Percentiles rank a stretch among this genome's conserved stretches.
Evolutionary conservation across 345 rosid genomes (phyloP).

Genomic region (Populus davidiana): DNA sequence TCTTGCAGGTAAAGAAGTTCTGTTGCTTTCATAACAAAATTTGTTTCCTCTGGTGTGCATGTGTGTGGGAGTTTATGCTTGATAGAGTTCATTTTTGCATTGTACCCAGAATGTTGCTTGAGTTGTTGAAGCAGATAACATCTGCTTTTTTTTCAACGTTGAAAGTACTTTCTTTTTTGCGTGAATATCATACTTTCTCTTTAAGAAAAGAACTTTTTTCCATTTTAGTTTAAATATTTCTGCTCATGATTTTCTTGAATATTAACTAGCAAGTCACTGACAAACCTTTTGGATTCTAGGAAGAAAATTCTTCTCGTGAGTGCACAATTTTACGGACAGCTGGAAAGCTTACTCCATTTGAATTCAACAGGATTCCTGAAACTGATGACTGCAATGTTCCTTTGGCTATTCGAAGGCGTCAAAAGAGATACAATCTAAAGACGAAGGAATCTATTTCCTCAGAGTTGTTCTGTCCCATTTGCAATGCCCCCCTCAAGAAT

Average conservation of each 20-base stretch:
- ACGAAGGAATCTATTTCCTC: slow-evolving; percentile 62
- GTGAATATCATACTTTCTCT: too few relatives aligned
- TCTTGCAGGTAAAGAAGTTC: slow-evolving; percentile 56
- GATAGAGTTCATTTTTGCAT: not conserved
- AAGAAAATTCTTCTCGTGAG: slow-evolving; percentile 90
- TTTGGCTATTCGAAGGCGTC: slow-evolving; percentile 71
- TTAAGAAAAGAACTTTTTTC: too few relatives aligned
- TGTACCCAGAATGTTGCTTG: not conserved
- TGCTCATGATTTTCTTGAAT: not conserved
- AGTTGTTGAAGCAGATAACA: not conserved
- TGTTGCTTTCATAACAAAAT: not conserved
- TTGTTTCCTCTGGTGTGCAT: too few relatives aligned
- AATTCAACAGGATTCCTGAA: slow-evolving; percentile 81
- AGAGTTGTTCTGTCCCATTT: slow-evolving; percentile 72
- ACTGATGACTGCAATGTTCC: slow-evolving; percentile 61
- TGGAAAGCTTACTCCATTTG: slow-evolving; percentile 87
- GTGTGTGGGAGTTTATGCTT: not conserved
- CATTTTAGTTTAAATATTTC: not conserved
- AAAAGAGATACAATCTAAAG: slow-evolving; percentile 63
- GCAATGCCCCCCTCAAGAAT: slow-evolving; percentile 56
- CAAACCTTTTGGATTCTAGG: slow-evolving; percentile 41
- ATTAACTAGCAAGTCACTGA: not conserved
- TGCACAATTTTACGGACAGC: slow-evolving; percentile 82
- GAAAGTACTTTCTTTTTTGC: not conserved
- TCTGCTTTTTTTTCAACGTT: not conserved